Evolutionary conservation across 2,329 filamentous ascomycete genomes (phyloP), one percentile per base, ranked within the genome.

Genomic region (Hypoxylon sp.): DNA sequence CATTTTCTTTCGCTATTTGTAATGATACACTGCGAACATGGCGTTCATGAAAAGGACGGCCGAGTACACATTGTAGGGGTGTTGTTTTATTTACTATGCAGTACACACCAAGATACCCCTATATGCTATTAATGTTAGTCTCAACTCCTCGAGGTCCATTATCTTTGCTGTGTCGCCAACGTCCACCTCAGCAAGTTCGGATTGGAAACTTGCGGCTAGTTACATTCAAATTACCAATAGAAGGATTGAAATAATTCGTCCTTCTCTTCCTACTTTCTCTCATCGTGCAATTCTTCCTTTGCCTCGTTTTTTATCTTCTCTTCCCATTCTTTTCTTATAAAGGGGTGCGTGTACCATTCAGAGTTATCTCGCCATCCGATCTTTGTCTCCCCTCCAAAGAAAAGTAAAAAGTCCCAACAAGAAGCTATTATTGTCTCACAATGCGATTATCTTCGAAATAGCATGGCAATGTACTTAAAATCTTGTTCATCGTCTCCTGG

Each of bases 81-180:
- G 22, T 46, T 24, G 15, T 19, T 24, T 4, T 24, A 24, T 34
- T 44, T 20, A 46, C 1, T 24, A 46, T 5, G 8, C 28, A 13
- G 20, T 26, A 46, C 43, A 24, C 43, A 15, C 17, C 13, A 30
- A 56, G 56, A 63, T 63, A 59, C 60, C 51, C 60, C 50, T 41
- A 6, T 20, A 54, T 43, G 19, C 20, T 46, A 7, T 19, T 10
- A n/a, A 17, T 41, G 8, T n/a, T n/a, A 39, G 13, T 39, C 4
- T 15, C 13, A 15, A 17, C 17, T 39, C 5, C 34, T 32, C 4
- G 30, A 32, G 2, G 17, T 3, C 20, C 11, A 17, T 59, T 39
- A 2, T 39, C 4, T 17, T 4, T 5, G 8, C 8, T 15, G 34
- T 39, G 8, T 10, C 34, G 34, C 34, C 6, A 39, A 37, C 15